Evolutionary conservation across 2,329 filamentous ascomycete species (phyloP).

Genomic region (Leptographium galeiforme): DNA sequence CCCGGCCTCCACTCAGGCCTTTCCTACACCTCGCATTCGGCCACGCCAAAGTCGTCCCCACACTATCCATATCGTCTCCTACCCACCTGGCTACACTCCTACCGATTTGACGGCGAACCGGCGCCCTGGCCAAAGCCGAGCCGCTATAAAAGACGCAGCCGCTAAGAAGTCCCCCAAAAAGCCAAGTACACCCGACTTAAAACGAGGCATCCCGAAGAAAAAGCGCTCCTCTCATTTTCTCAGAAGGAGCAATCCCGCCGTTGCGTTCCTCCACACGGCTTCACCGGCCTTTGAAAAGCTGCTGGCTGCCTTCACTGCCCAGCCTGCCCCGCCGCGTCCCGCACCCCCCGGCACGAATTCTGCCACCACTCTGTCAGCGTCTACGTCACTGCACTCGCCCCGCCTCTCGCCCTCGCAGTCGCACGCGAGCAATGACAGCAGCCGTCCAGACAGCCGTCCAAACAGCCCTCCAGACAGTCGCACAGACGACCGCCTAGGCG

Average conservation of each 20-base stretch:
- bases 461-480: too few relatives aligned
- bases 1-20: conserved; percentile 11
- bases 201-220: not conserved
- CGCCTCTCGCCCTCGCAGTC: not conserved
- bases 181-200: not conserved
- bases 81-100: conserved; percentile 27
- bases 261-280: not conserved
- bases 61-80: conserved; percentile 41
- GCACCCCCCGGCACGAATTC: not conserved
- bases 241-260: not conserved
- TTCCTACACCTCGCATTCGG: conserved; percentile 30
- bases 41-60: conserved; percentile 38
- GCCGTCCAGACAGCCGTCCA: not conserved
- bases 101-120: conserved; percentile 21
- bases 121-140: not conserved
- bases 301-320: not conserved
- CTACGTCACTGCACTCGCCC: not conserved
- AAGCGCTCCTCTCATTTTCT: not conserved
- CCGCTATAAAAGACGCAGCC: not conserved
- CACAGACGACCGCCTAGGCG: too few relatives aligned
- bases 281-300: not conserved
- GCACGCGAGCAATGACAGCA: too few relatives aligned
- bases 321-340: not conserved
- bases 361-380: not conserved
- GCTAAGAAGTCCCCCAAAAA: conserved; percentile 4